Base-by-base conservation (phyloP, 257 asterid genomes). In the Nicotiana noctiflora region DNA sequence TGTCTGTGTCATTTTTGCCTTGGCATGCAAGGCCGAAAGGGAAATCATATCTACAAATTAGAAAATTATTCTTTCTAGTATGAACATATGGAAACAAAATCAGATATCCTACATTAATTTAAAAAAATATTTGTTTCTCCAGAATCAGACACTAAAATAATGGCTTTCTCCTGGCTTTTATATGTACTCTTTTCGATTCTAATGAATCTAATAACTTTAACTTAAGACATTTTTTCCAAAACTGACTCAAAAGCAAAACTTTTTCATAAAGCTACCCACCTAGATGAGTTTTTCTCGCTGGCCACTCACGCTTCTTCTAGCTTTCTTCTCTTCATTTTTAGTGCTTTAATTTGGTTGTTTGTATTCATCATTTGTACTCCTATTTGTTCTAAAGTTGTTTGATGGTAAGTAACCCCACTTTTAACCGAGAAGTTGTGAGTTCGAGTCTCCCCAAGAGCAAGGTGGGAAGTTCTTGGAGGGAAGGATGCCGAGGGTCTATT, bases 201-300 rank as follows among this genome's bases (percentile, higher is more conserved):
- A 21, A 44, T 70, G 77, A 21, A 44, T 70, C 77, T 27, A 27
- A 27, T 64, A 19, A 0, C 59, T 72, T 72, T 13, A 70, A 44
- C 37, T 70, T 6, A 5, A 70, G 59, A 21, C 37, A 6, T 1
- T 21, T 21, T 72, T 72, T 72, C 37, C 77, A 37, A 68, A 67
- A 70, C 3, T 0, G 59, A 70, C 77, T 21, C 77, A 70, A 44
- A 70, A 70, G 77, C 37, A 19, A 6, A 44, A 46, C 77, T 46
- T 46, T 72, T 72, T 44, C 37, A 72, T 72, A 46, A 72, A 44
- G 77, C 77, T 72, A 21, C 14, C 77, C 77, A 72, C 57, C 77
- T 72, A 44, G 4, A 44, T 72, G 14, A 12, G 14, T 46, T 70
- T 72, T 72, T 72, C 59, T 72, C 3, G 0, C 19, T 70, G 77